phyloP scores from a whole-genome alignment of 345 rosid species.

The Citrus hindsii region DNA sequence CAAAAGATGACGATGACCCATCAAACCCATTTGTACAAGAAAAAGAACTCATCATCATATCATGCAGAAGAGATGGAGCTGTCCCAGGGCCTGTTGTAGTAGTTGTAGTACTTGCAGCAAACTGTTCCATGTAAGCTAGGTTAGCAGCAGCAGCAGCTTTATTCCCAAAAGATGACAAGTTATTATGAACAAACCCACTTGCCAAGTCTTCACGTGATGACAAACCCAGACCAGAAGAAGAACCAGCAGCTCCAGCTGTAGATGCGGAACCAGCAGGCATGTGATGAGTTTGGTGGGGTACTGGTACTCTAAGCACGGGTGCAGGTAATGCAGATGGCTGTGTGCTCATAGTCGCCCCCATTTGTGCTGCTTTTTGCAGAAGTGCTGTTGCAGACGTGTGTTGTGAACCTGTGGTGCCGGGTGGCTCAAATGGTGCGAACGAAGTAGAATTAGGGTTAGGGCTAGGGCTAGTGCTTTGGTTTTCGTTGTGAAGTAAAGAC shows the following conservation, averaged over 20 bases:
- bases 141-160: constrained; percentile 37
- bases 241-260: constrained; percentile 11
- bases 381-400: constrained; percentile 51
- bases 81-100: constrained; percentile 7
- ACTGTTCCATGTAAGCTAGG: constrained; percentile 23
- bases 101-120: neutral
- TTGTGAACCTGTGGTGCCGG: constrained; percentile 7
- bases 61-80: constrained; percentile 26
- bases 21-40: constrained; percentile 23
- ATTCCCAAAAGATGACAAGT: constrained; percentile 30
- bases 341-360: constrained; percentile 39
- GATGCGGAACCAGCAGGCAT: constrained; percentile 18
- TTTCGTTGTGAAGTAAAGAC: constrained; percentile 14
- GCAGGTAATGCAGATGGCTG: constrained; percentile 11
- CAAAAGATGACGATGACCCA: constrained; percentile 20
- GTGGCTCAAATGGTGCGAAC: constrained; percentile 18
- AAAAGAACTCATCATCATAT: constrained; percentile 19
- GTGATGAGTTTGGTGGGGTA: constrained; percentile 30
- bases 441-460: constrained; percentile 20
- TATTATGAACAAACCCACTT: constrained; percentile 23
- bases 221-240: constrained; percentile 16
- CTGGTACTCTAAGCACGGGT: neutral
- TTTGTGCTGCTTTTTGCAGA: constrained; percentile 42
- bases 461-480: constrained; percentile 31
- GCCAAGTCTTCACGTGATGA: constrained; percentile 37